A percentile compares a stretch with the other conserved stretches of the same genome.
These are phyloP conservation scores for Phalaenopsis aphrodite DNA, from an alignment of 106 monocot genomes.

Conservation along the genomic window DNA sequence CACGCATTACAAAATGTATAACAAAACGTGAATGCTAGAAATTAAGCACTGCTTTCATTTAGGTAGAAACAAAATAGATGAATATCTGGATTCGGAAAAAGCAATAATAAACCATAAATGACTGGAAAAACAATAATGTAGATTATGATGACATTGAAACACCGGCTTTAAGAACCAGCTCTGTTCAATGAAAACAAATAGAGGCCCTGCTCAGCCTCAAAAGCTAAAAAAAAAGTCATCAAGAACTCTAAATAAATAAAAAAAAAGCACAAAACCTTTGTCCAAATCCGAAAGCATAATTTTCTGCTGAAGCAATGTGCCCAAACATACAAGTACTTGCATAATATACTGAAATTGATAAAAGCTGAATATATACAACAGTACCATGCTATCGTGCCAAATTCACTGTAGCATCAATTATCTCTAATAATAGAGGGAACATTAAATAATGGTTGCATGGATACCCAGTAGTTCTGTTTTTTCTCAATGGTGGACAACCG, in stretches of 20 bases:
- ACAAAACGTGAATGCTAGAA: not conserved
- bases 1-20: not conserved
- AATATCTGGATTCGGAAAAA: not conserved
- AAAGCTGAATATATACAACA: not conserved
- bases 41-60: not conserved
- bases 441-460: not conserved
- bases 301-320: not conserved
- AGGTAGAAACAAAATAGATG: not conserved
- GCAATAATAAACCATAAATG: not conserved
- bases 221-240: no score
- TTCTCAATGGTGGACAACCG: conserved; percentile 1
- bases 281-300: not conserved
- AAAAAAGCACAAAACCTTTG: not conserved
- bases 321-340: not conserved
- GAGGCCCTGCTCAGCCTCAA: not conserved
- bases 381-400: not conserved
- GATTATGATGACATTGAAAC: not conserved
- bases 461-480: conserved; percentile 1
- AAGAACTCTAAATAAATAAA: no score
- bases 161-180: not conserved
- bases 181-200: not conserved
- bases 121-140: not conserved
- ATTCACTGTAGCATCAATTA: not conserved
- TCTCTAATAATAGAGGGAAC: not conserved
- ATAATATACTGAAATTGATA: not conserved